Conservation (phyloP, 352 stramenopile species). For the Globisporangium okanoganense region DNA sequence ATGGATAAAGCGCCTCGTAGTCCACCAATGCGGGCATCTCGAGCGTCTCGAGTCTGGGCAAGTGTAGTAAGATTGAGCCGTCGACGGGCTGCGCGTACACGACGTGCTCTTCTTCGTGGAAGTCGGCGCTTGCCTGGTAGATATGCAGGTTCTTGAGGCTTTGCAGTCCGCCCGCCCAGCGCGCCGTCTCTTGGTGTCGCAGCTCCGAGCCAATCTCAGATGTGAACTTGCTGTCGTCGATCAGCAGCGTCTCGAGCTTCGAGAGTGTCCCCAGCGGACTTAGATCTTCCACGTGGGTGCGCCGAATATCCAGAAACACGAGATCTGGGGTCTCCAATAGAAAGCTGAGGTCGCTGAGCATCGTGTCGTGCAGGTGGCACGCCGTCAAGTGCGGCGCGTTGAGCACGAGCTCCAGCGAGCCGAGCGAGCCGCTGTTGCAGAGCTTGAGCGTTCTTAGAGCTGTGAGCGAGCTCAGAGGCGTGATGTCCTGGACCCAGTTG, state of each 20-base stretch:
- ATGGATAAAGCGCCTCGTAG: constrained; percentile 25
- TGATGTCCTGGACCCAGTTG: constrained; percentile 37
- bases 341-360: constrained; percentile 37
- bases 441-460: constrained; percentile 32
- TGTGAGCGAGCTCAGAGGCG: constrained; percentile 24
- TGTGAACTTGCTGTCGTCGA: constrained; percentile 22
- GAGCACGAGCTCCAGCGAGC: constrained; percentile 27
- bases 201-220: background rate
- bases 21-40: constrained; percentile 30
- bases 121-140: constrained; percentile 22
- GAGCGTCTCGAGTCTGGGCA: constrained; percentile 25
- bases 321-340: constrained; percentile 16
- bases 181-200: background rate
- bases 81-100: constrained; percentile 32
- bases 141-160: constrained; percentile 37
- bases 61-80: constrained; percentile 26
- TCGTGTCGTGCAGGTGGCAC: constrained; percentile 39
- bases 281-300: constrained; percentile 32
- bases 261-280: constrained; percentile 25
- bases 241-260: constrained; percentile 34
- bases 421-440: constrained; percentile 29
- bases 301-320: constrained; percentile 40
- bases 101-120: constrained; percentile 24
- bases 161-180: constrained; percentile 27
- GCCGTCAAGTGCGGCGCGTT: constrained; percentile 22